Evolutionary conservation across 208 protist species (phyloP).

Genomic region (Novymonas esmeraldas): DNA sequence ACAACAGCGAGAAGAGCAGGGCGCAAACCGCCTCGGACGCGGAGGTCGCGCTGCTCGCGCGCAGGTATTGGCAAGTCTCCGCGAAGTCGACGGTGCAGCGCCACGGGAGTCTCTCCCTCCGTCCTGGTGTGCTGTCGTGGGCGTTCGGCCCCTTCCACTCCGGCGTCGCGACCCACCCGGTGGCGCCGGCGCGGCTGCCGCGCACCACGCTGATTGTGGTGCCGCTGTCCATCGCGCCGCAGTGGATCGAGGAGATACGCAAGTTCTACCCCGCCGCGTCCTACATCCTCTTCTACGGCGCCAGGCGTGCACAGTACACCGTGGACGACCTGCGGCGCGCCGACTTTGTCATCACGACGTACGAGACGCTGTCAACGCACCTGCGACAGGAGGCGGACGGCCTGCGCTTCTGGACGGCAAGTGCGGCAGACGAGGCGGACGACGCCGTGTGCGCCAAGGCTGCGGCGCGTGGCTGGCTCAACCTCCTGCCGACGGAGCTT

Average conservation of each 20-base stretch:
- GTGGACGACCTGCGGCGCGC: conserved; percentile 34
- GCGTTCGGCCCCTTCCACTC: conserved; percentile 12
- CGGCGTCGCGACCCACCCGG: conserved; percentile 5
- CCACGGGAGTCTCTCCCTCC: not conserved
- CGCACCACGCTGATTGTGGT: conserved; percentile 60
- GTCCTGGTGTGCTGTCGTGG: conserved; percentile 21
- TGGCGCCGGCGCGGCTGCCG: conserved; percentile 19
- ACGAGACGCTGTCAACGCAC: conserved; percentile 59
- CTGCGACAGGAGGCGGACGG: conserved; percentile 44
- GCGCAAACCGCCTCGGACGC: not conserved
- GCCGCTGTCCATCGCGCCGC: conserved; percentile 48
- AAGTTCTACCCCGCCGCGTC: conserved; percentile 45
- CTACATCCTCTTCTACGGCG: conserved; percentile 61
- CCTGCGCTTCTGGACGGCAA: conserved; percentile 15
- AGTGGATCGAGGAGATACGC: conserved; percentile 62
- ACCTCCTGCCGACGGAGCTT: conserved; percentile 13
- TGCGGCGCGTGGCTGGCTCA: conserved; percentile 15
- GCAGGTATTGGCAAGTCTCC: conserved; percentile 3
- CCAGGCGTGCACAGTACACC: conserved; percentile 42
- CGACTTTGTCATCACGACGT: conserved; percentile 74
- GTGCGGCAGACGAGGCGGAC: conserved; percentile 8
- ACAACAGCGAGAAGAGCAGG: not conserved
- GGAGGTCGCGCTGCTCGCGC: not conserved
- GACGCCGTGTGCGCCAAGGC: conserved; percentile 18
- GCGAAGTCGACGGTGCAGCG: not conserved